phyloP scores from a whole-genome alignment of 2,329 filamentous ascomycete genomes.

The Didymella pinodella region DNA sequence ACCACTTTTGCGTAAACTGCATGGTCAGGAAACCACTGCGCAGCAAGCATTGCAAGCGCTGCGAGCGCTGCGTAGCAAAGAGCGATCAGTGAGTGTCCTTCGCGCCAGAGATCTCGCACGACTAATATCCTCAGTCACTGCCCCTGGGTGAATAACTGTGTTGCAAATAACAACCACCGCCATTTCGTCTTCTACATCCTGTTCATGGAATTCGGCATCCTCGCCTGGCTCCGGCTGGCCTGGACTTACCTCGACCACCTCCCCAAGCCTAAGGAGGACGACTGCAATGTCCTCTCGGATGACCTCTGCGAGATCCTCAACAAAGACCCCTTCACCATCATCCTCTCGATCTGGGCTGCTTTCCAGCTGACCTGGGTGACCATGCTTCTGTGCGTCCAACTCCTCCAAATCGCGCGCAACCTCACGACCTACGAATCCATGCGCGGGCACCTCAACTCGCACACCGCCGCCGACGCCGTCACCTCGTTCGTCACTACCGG shows the following conservation, averaged over 20 bases:
- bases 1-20: slow-evolving; percentile 91
- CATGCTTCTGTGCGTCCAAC: slow-evolving; percentile 96
- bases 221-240: slow-evolving; percentile 74
- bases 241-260: slow-evolving; percentile 74
- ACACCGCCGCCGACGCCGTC: slow-evolving; percentile 65
- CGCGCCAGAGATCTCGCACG: neutral
- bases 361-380: slow-evolving; percentile 93
- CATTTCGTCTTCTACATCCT: slow-evolving; percentile 94
- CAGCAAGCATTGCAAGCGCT: slow-evolving; percentile 94
- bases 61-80: slow-evolving; percentile 90
- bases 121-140: slow-evolving; percentile 73
- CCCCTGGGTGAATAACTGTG: slow-evolving; percentile 96
- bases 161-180: slow-evolving; percentile 93
- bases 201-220: slow-evolving; percentile 76
- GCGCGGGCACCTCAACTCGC: slow-evolving; percentile 74
- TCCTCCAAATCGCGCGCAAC: slow-evolving; percentile 88
- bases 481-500: slow-evolving; percentile 79
- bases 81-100: slow-evolving; percentile 82
- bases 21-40: slow-evolving; percentile 92
- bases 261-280: slow-evolving; percentile 57
- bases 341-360: slow-evolving; percentile 79
- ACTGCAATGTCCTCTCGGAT: slow-evolving; percentile 80
- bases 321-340: slow-evolving; percentile 82
- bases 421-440: slow-evolving; percentile 98
- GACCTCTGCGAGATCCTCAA: slow-evolving; percentile 78